Evolutionary conservation across 176 grass and related monocot genomes (phyloP).

Genomic region (Oryza meridionalis): DNA sequence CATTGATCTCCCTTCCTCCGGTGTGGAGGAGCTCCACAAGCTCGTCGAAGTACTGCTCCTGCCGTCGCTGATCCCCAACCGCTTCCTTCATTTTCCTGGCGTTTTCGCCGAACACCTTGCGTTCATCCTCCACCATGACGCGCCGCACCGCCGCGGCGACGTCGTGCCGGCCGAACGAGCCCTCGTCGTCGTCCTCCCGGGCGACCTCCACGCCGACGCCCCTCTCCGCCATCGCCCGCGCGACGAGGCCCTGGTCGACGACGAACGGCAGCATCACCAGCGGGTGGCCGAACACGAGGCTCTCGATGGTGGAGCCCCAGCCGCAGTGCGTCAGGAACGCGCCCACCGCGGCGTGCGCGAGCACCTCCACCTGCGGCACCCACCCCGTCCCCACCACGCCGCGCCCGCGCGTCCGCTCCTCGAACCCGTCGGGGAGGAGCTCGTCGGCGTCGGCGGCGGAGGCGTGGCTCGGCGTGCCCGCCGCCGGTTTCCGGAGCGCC

Average conservation of each 20-base stretch:
- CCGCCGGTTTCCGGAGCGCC: slow-evolving; percentile 43
- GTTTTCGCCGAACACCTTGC: slow-evolving; percentile 29
- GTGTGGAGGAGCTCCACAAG: neutral
- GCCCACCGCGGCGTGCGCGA: slow-evolving; percentile 40
- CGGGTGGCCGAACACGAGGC: slow-evolving; percentile 57
- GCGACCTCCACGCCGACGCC: slow-evolving; percentile 50
- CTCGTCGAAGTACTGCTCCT: slow-evolving; percentile 53
- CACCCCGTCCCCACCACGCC: slow-evolving; percentile 38
- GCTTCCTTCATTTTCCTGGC: slow-evolving; percentile 12
- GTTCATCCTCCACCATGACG: slow-evolving; percentile 51
- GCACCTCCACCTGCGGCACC: slow-evolving; percentile 52
- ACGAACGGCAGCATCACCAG: slow-evolving; percentile 59
- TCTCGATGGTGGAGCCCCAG: slow-evolving; percentile 66
- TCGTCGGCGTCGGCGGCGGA: neutral
- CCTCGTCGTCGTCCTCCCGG: slow-evolving; percentile 44
- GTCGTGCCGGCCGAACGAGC: slow-evolving; percentile 41
- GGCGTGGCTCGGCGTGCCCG: neutral
- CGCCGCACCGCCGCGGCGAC: slow-evolving; percentile 31
- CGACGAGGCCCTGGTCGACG: slow-evolving; percentile 38
- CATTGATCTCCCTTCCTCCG: too few species aligned
- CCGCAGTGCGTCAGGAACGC: slow-evolving; percentile 80
- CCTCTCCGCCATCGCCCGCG: slow-evolving; percentile 34
- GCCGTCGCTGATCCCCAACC: neutral
- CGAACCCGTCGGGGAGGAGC: slow-evolving; percentile 46
- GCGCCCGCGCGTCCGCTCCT: neutral